Evolutionary conservation across 495 filamentous ascomycete species (phyloP).

Genomic region (Pseudomonodictys pantanalensis): DNA sequence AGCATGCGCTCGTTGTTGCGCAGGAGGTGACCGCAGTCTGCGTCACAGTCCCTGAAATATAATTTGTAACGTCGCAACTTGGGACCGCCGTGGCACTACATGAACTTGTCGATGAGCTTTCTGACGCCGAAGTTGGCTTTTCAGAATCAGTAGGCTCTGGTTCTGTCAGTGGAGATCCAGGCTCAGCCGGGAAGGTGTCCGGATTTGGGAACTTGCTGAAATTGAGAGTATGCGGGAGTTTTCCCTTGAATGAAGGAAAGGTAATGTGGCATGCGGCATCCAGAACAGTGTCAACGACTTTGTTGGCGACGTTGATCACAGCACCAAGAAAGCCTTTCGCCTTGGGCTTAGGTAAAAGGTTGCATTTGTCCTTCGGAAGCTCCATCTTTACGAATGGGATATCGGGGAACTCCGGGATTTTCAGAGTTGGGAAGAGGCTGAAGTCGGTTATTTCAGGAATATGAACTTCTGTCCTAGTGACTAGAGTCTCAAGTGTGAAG

Average conservation of each 20-base stretch:
- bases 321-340: background rate
- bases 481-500: background rate
- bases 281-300: background rate
- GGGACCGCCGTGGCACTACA: conserved; percentile 4
- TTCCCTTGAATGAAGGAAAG: background rate
- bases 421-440: background rate
- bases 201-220: background rate
- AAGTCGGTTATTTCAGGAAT: conserved; percentile 1
- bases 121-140: background rate
- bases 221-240: conserved; percentile 3
- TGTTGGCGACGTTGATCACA: conserved; percentile 9
- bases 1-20: conserved; percentile 1
- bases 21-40: conserved; percentile 1
- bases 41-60: background rate
- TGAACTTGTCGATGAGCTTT: background rate
- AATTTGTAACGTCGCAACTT: background rate
- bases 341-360: conserved; percentile 7
- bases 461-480: background rate
- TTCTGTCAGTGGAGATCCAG: background rate
- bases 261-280: conserved; percentile 7
- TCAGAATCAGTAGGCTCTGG: background rate
- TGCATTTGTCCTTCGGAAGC: conserved; percentile 6
- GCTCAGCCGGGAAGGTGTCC: background rate
- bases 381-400: conserved; percentile 12
- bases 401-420: background rate